Conservation (phyloP, 768 basidiomycete species). For the Trametes villosa region DNA sequence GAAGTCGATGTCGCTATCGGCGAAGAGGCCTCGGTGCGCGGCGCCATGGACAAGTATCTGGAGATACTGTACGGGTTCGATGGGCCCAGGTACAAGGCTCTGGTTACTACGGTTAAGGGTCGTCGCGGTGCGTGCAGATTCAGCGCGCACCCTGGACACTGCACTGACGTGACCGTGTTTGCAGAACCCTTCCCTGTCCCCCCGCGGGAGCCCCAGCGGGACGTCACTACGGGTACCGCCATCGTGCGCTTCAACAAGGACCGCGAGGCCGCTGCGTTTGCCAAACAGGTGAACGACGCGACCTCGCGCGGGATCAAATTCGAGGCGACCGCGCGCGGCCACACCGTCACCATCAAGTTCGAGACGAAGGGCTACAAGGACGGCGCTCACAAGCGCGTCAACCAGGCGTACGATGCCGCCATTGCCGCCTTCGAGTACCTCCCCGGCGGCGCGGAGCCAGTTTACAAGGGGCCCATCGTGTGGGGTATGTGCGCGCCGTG, state of each 20-base stretch:
- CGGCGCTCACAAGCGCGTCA: not conserved
- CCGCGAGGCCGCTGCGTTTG: not conserved
- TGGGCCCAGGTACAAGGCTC: not conserved
- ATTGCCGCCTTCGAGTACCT: not conserved
- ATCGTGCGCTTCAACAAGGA: not conserved
- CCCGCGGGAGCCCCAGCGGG: no score
- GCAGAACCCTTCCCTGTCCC: no score
- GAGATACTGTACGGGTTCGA: not conserved
- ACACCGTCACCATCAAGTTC: not conserved
- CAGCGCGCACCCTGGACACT: not conserved
- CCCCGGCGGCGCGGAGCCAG: not conserved
- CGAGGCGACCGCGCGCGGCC: not conserved
- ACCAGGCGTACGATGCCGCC: not conserved
- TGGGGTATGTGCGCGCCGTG: not conserved
- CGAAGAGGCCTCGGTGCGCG: not conserved
- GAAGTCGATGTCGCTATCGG: not conserved
- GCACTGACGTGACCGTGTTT: not conserved
- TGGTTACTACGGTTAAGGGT: not conserved
- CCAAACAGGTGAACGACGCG: not conserved
- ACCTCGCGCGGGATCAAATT: not conserved
- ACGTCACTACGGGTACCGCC: not conserved
- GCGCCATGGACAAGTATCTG: not conserved
- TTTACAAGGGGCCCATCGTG: not conserved
- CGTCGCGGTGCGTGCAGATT: not conserved
- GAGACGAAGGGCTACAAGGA: not conserved